A percentile compares a stretch with the other conserved stretches of the same genome.
phyloP scores from a whole-genome alignment of 139 green algal genomes.

The Ettlia oleoabundans region DNA sequence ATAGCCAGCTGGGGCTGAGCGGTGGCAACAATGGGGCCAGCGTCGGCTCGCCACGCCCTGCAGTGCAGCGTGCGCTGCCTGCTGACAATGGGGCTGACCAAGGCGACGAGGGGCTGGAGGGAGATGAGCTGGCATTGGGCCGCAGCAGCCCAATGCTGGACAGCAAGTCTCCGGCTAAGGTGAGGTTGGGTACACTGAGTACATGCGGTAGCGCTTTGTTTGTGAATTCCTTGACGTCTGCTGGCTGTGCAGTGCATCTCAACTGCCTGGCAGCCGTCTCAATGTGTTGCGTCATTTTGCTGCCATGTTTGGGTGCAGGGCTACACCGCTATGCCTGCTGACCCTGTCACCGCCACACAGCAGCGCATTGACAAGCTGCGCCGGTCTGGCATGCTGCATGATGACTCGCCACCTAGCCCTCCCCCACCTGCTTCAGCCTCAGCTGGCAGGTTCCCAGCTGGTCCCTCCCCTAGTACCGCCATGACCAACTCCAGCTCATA shows the following conservation, averaged over 20 bases:
- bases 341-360: conserved; percentile 7
- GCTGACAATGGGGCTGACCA: no score
- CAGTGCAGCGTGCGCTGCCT: not conserved
- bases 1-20: not conserved
- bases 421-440: not conserved
- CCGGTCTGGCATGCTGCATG: not conserved
- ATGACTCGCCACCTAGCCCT: not conserved
- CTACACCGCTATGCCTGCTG: not conserved
- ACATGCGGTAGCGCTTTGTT: no score
- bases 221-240: no score
- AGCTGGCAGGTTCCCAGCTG: no score
- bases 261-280: no score
- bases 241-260: no score
- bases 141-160: not conserved
- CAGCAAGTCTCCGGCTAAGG: no score
- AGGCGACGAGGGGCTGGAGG: not conserved
- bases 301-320: not conserved
- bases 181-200: not conserved
- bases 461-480: no score
- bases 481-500: not conserved
- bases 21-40: not conserved
- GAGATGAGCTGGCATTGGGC: not conserved
- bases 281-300: not conserved
- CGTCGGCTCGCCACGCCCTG: not conserved
- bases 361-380: conserved; percentile 26